Evolutionary conservation across 73 alveolate species (phyloP), one percentile per base, ranked within the genome.

Genomic region (Symbiodinium natans): DNA sequence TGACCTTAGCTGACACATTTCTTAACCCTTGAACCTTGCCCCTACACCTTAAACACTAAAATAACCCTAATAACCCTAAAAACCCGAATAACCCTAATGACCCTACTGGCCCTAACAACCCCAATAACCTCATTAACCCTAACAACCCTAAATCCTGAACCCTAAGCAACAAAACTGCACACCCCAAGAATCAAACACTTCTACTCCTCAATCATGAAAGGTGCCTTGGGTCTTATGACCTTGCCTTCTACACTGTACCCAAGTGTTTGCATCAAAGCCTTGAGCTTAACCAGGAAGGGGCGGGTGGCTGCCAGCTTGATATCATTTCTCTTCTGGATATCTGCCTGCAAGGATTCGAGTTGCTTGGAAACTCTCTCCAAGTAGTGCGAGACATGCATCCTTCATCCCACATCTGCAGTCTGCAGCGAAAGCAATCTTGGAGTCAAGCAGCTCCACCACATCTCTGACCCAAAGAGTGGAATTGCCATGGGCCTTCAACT

Each of bases 241-340:
- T 56, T 56, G 74, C 25, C 74, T 56, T 56, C 74, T 19, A 56
- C 74, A 56, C 74, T 56, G 74, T 56, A 56, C 33, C 74, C 74
- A 56, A 9, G 31, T 56, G 74, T 56, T 56, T 56, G 74, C 31
- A 9, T 56, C 74, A 56, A 56, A 56, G 74, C 74, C 74, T 56
- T 56, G 74, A 56, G 74, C 74, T 56, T 56, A 19, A 56, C 25
- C 74, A 56, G 38, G 77, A 59, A 59, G 31, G 77, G 77, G 77
- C 23, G 77, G 77, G 77, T 59, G 77, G 77, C 77, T 59, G 77
- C 77, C 77, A 59, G 77, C 77, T 59, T 59, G 77, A 59, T n/a
- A 59, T 59, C 77, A 59, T 59, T 59, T 59, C 77, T 59, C 77
- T 33, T 33, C 77, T 59, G 77, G 77, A 59, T 59, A 59, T 17